Evolutionary conservation across 1,284 basidiomycete genomes (phyloP).

Genomic region (Ceratobasidium theobromae): DNA sequence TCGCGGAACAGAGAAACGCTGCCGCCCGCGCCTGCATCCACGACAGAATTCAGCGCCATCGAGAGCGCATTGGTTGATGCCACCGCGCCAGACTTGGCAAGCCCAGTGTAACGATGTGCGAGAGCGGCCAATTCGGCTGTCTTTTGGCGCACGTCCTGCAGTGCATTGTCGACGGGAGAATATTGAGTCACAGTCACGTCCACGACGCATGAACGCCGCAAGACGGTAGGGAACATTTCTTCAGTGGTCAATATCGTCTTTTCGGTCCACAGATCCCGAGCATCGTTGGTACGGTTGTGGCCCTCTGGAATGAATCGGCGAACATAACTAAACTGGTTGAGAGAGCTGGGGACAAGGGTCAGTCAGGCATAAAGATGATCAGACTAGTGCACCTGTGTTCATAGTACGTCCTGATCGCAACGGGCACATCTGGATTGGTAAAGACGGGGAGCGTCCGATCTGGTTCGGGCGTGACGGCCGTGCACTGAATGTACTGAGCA

Average conservation of each 20-base stretch:
- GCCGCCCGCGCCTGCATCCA: constrained; percentile 78
- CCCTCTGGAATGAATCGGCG: constrained; percentile 57
- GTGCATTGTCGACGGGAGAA: constrained; percentile 82
- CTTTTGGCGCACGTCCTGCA: constrained; percentile 76
- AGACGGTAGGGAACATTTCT: constrained; percentile 88
- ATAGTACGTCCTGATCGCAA: constrained; percentile 80
- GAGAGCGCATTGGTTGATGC: constrained; percentile 82
- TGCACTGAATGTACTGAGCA: constrained; percentile 87
- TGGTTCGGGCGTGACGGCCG: constrained; percentile 81
- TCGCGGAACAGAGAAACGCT: constrained; percentile 78
- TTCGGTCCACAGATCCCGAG: constrained; percentile 75
- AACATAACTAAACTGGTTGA: constrained; percentile 78
- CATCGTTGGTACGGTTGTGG: constrained; percentile 29
- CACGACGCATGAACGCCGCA: constrained; percentile 88
- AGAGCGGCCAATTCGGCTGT: constrained; percentile 73
- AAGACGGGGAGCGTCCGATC: constrained; percentile 79
- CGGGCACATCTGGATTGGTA: constrained; percentile 80
- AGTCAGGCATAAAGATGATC: neutral
- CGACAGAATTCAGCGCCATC: constrained; percentile 84
- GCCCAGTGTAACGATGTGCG: constrained; percentile 68
- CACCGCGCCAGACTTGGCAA: constrained; percentile 72
- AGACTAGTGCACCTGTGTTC: constrained; percentile 67
- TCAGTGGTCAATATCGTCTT: constrained; percentile 86
- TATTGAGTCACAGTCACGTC: constrained; percentile 74
- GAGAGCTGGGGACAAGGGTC: constrained; percentile 54